These are phyloP conservation scores for Plasmodium gonderi DNA, from an alignment of 169 alveolate genomes.

Conservation along the genomic window DNA sequence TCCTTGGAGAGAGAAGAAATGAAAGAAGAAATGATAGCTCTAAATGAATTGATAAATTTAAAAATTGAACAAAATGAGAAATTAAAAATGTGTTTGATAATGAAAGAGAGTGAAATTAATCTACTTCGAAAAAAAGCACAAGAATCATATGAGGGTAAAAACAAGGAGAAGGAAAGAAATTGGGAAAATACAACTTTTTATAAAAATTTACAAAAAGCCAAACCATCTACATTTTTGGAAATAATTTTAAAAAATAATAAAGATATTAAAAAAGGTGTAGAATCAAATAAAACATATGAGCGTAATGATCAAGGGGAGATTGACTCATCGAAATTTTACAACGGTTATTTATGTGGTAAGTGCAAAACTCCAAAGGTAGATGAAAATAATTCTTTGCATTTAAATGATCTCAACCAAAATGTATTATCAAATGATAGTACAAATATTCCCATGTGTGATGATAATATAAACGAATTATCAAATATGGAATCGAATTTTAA, in stretches of 20 bases:
- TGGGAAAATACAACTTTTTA: conserved; percentile 15
- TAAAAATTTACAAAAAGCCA: conserved; percentile 34
- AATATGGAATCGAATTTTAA: neutral
- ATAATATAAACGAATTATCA: neutral
- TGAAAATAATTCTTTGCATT: neutral
- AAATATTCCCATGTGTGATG: neutral
- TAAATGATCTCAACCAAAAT: neutral
- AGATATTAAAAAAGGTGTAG: neutral
- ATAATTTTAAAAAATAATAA: conserved; percentile 33
- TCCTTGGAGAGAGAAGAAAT: neutral
- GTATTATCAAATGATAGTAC: neutral
- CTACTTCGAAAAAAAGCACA: conserved; percentile 15
- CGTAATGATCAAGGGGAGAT: neutral
- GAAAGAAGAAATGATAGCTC: conserved; percentile 9
- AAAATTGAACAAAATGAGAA: conserved; percentile 29
- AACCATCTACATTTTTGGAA: conserved; percentile 25
- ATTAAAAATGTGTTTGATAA: neutral
- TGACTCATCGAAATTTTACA: neutral
- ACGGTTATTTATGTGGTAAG: neutral
- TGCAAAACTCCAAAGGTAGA: neutral
- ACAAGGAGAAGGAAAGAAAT: conserved; percentile 2
- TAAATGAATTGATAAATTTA: conserved; percentile 9
- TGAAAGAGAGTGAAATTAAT: conserved; percentile 19
- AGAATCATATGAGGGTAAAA: neutral
- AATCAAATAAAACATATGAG: neutral